Conservation (phyloP, 2,329 filamentous ascomycete genomes). For the Phaeosphaeria sp. region DNA sequence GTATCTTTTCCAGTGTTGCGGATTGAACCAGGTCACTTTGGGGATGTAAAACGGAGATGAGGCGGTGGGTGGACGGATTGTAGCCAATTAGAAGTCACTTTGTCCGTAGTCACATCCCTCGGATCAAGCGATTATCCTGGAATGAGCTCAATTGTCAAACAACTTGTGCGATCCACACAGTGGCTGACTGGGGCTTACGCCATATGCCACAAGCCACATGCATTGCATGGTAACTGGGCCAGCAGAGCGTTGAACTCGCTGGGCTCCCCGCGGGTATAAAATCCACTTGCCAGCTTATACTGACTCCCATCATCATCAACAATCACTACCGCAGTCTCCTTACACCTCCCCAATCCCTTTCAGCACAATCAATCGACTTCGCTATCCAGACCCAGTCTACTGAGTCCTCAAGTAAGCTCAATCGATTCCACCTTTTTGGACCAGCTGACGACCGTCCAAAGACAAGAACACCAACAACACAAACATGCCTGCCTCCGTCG, state of each 20-base stretch:
- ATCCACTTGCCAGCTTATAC: neutral
- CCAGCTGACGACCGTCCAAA: neutral
- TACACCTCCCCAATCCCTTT: neutral
- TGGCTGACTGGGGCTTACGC: neutral
- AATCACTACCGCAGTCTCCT: neutral
- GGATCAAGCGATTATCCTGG: neutral
- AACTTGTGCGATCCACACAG: neutral
- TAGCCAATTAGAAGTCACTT: slow-evolving; percentile 18
- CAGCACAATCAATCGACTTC: too few relatives aligned
- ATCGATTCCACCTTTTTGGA: neutral
- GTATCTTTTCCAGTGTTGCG: slow-evolving; percentile 5
- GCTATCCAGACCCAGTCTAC: neutral
- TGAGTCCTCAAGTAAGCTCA: neutral
- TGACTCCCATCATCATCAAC: neutral
- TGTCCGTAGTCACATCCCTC: neutral
- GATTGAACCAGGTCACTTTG: neutral
- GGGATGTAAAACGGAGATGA: slow-evolving; percentile 8
- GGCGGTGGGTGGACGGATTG: slow-evolving; percentile 18
- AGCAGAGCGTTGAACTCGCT: neutral
- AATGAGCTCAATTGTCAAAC: neutral
- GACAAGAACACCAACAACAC: neutral
- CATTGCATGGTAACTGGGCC: neutral
- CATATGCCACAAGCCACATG: neutral
- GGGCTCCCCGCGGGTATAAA: neutral
- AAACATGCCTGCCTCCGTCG: slow-evolving; percentile 43